Conservation (phyloP, 768 basidiomycete species). For the Suillus lakei region DNA sequence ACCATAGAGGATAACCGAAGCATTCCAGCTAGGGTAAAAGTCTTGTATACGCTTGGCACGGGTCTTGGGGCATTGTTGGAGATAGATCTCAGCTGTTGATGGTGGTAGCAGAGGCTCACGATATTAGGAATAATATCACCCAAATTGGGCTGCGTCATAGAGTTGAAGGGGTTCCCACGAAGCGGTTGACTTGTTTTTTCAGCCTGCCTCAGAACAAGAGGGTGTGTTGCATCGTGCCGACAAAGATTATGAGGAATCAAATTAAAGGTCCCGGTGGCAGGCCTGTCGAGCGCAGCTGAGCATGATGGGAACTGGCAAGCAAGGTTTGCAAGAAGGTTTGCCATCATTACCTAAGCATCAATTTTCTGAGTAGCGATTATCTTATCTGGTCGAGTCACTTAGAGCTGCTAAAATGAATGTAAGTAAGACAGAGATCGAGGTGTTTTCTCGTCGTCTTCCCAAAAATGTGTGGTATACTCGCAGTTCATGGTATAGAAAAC, state of each 20-base stretch:
- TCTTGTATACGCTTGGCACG: conserved; percentile 27
- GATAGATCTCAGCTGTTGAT: neutral
- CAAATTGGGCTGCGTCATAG: too few relatives aligned
- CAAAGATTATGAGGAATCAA: neutral
- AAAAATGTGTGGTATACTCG: conserved; percentile 92
- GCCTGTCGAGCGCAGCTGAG: neutral
- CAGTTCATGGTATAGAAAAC: conserved; percentile 79
- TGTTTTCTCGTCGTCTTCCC: conserved; percentile 5
- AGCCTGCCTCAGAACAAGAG: too few relatives aligned
- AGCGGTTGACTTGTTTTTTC: neutral
- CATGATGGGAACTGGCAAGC: neutral
- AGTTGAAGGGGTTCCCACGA: too few relatives aligned
- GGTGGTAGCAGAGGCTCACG: too few relatives aligned
- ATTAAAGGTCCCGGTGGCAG: neutral
- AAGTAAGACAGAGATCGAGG: neutral
- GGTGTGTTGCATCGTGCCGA: too few relatives aligned
- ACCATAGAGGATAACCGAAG: conserved; percentile 42
- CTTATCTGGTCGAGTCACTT: conserved; percentile 18
- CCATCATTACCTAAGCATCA: conserved; percentile 4
- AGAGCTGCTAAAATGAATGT: conserved; percentile 8
- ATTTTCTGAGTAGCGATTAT: neutral
- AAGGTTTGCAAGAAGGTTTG: neutral
- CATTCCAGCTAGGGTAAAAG: conserved; percentile 14
- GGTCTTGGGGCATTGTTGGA: neutral
- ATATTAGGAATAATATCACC: too few relatives aligned